A percentile compares a stretch with the other conserved stretches of the same genome.
These are phyloP conservation scores for Neurospora sp. DNA, from an alignment of 2,329 filamentous ascomycete species.

Conservation along the genomic window DNA sequence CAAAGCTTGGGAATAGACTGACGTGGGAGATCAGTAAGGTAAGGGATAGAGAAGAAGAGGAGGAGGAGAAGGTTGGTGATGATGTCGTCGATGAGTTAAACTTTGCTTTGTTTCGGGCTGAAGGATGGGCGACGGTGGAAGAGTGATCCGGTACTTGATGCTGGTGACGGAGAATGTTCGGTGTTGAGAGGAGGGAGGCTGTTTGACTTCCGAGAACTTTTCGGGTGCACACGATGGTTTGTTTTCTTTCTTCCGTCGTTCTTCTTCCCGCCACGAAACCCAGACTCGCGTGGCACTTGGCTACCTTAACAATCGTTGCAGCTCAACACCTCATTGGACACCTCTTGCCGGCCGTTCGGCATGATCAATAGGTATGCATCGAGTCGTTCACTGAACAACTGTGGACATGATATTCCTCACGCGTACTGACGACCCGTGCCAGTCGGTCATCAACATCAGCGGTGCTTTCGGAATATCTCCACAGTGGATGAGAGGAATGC, in stretches of 20 bases:
- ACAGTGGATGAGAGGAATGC: neutral
- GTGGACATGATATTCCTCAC: neutral
- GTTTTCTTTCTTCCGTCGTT: neutral
- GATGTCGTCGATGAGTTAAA: neutral
- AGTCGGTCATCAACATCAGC: neutral
- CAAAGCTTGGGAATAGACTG: neutral
- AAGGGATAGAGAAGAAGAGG: neutral
- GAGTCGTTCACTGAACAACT: neutral
- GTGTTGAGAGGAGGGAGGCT: neutral
- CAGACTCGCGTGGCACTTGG: neutral
- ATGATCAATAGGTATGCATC: neutral
- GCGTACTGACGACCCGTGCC: neutral
- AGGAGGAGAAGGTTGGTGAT: neutral
- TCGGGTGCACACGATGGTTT: neutral
- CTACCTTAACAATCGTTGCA: neutral
- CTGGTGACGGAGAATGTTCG: neutral
- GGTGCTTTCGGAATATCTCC: neutral
- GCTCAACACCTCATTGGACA: neutral
- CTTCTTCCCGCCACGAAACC: neutral
- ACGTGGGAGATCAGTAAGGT: neutral
- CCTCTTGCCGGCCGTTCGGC: neutral
- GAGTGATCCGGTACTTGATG: neutral
- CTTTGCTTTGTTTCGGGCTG: neutral
- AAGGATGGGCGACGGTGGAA: neutral
- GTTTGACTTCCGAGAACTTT: neutral